Evolutionary conservation across 2,329 filamentous ascomycete genomes (phyloP).

Genomic region (Clonostachys rhizophaga): DNA sequence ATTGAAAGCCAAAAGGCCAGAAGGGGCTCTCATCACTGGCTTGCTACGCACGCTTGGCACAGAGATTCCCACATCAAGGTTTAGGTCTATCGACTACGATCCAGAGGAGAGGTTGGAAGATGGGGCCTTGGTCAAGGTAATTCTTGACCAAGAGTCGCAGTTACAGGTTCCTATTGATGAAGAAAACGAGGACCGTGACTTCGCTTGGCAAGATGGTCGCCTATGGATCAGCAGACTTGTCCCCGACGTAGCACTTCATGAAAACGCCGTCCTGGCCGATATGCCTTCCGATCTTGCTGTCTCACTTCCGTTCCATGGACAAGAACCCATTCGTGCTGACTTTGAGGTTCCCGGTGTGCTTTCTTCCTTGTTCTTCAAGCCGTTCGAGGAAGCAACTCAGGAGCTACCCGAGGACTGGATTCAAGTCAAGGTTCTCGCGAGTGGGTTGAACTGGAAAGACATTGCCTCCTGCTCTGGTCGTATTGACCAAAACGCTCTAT

Average conservation of each 20-base stretch:
- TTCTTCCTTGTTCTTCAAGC: not conserved
- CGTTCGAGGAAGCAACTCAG: not conserved
- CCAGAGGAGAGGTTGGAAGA: not conserved
- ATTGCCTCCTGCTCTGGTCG: constrained; percentile 14
- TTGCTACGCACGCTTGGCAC: not conserved
- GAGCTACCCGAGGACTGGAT: constrained; percentile 7
- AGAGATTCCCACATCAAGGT: not conserved
- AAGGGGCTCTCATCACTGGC: not conserved
- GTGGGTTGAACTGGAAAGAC: constrained; percentile 11
- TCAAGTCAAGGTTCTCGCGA: constrained; percentile 17
- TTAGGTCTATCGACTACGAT: not conserved
- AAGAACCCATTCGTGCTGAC: not conserved
- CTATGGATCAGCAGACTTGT: not conserved
- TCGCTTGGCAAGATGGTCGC: not conserved
- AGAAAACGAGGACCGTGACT: constrained; percentile 1
- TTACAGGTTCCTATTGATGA: too few relatives aligned
- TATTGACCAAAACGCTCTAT: constrained; percentile 12
- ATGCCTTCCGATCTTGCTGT: not conserved
- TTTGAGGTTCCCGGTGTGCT: not conserved
- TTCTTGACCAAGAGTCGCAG: not conserved
- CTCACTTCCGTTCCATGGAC: not conserved
- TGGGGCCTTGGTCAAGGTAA: not conserved
- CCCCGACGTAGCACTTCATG: not conserved
- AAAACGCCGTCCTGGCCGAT: not conserved
- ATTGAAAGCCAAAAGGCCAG: not conserved